Base-by-base conservation (phyloP, 345 rosid species). In the Gossypium anomalum region DNA sequence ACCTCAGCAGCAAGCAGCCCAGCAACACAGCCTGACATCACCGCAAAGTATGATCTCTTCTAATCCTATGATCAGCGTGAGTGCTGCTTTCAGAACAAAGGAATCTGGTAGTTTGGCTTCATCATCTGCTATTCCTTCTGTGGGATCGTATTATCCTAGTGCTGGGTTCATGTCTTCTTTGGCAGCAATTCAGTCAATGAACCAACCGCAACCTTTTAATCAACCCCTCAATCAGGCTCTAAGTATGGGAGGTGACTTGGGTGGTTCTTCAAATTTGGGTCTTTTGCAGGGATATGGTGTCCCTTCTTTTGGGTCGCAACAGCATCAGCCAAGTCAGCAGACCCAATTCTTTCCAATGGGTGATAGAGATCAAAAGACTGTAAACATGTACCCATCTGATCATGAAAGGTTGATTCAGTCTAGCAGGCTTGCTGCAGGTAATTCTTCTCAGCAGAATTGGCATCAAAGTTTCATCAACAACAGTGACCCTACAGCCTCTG, bases 141-240 rank as follows among this genome's bases (percentile, higher is more conserved):
- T 73, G 74, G 83, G 77, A 1, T 67, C 83, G 25, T 78, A 67
- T 64, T 83, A 80, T 76, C 83, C 82, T 44, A 61, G 75, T 20
- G 82, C 76, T 62, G 84, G 84, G 38, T 84, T 83, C 71, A 67
- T 79, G 74, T 81, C 84, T 34, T 84, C 86, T 66, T 67, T 84
- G 45, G 76, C 84, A 1, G 71, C 80, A 27, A 49, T 77, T 62
- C 84, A 81, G 65, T 22, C 78, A 19, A 44, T 77, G 76, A 79
- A 76, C 76, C 76, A 71, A 4, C 73, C 73, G 0, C 76, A 78
- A 3, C 59, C 79, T 34, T 81, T 81, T 44, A 44, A 64, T 64
- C 82, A 70, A 13, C 66, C 61, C 17, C 49, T 49, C 25, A 68
- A 72, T 74, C 81, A 77, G 44, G 49, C 77, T 13, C 48, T 73